Base-by-base conservation (phyloP, 257 asterid genomes). In the Gardenia jasminoides region DNA sequence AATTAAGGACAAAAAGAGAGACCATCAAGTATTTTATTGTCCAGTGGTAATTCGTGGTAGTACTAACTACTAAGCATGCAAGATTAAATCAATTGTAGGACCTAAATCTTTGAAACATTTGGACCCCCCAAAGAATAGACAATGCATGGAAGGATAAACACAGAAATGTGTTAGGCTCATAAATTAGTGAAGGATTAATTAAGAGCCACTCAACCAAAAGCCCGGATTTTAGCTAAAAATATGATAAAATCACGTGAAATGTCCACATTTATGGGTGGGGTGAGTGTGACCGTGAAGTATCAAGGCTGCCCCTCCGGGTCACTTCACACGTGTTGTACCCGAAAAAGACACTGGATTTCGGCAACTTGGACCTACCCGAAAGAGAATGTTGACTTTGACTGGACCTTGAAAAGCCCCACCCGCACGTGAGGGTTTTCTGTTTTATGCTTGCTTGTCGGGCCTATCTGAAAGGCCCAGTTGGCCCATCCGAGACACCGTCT, bases 371-470 rank as follows among this genome's bases (percentile, higher is more conserved):
- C 78, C 70, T 70, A 33, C 81, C 61, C 67, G 56, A 41, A 67
- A 73, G 82, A 66, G 84, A 83, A 72, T 83, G 75, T 82, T 82
- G 88, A 84, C 82, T 84, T 75, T 80, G 87, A 83, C 86, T 83
- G 73, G 76, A 52, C 75, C 65, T 71, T 67, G 69, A 44, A 78
- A 76, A 43, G 79, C 87, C 87, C 88, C 83, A 79, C 90, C 87
- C 90, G 78, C 87, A 83, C 88, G 86, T 85, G 87, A 85, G 87
- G 80, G 75, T 65, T 79, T 76, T 85, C 88, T 78, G 74, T 50
- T 15, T 39, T 81, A 84, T 85, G 85, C 80, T 80, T 59, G 74
- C 87, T 64, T 84, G 86, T 87, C 90, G 83, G 83, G 86, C 85
- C 85, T 84, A 52, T 61, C 16, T 3, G 12, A 5, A 1, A 61